Evolutionary conservation across 2,329 filamentous ascomycete species (phyloP).

Genomic region (Ramularia collo-cygni): DNA sequence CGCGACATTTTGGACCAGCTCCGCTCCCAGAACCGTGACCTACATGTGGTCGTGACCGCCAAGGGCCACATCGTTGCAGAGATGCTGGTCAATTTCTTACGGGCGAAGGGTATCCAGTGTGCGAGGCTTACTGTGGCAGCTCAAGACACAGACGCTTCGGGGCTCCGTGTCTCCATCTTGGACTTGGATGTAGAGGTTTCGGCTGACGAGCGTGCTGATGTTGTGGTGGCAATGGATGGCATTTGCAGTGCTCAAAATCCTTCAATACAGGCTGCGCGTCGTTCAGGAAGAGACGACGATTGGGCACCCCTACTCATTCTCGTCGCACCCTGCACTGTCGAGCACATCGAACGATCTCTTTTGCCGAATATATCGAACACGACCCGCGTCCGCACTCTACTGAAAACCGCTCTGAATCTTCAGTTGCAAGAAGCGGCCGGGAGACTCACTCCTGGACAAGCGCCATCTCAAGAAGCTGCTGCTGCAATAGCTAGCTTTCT

Average conservation of each 20-base stretch:
- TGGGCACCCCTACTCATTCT: slow-evolving; percentile 31
- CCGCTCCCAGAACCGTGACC: slow-evolving; percentile 13
- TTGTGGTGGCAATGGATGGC: slow-evolving; percentile 38
- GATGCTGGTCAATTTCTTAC: slow-evolving; percentile 30
- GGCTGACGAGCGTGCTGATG: slow-evolving; percentile 25
- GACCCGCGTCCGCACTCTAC: slow-evolving; percentile 30
- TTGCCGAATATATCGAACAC: slow-evolving; percentile 17
- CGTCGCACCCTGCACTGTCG: slow-evolving; percentile 36
- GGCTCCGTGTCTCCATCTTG: slow-evolving; percentile 31
- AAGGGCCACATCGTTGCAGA: slow-evolving; percentile 23
- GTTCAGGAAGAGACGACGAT: slow-evolving; percentile 3
- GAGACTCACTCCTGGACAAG: slow-evolving; percentile 25
- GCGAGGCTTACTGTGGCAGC: no score
- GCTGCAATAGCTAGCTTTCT: slow-evolving; percentile 19
- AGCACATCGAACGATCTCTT: slow-evolving; percentile 40
- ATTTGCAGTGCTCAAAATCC: slow-evolving; percentile 13
- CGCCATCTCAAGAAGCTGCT: slow-evolving; percentile 18
- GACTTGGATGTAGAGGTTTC: slow-evolving; percentile 21
- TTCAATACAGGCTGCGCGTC: slow-evolving; percentile 9
- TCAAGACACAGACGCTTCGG: no score
- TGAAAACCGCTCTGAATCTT: slow-evolving; percentile 27
- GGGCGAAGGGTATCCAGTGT: no score
- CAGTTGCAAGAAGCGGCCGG: slow-evolving; percentile 27
- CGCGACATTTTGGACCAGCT: slow-evolving; percentile 26
- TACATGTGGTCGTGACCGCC: slow-evolving; percentile 27